Conservation (phyloP, 805 yeast species). For the Saccharomyces jurei region DNA sequence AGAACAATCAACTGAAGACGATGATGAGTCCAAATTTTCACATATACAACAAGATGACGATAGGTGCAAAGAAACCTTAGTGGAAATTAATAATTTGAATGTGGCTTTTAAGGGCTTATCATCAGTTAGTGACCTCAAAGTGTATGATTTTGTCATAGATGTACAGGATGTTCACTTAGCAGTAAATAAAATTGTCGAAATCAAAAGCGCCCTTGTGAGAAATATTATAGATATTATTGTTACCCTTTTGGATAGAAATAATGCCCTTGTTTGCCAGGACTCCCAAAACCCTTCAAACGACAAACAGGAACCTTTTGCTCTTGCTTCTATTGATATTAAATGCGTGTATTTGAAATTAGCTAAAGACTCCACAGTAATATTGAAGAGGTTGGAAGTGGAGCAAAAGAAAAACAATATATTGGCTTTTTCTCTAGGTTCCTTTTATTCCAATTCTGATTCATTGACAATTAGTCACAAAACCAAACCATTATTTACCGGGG, state of each 20-base stretch:
- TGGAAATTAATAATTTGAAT: conserved; percentile 28
- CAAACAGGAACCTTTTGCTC: background rate
- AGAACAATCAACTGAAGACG: conserved; percentile 30
- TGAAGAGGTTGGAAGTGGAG: background rate
- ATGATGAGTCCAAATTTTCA: background rate
- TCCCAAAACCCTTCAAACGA: background rate
- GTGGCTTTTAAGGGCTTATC: conserved; percentile 43
- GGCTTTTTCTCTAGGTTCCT: background rate
- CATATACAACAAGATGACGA: conserved; percentile 24
- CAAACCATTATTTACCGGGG: background rate
- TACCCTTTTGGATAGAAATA: background rate
- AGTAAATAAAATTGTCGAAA: conserved; percentile 6
- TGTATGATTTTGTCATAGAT: conserved; percentile 30
- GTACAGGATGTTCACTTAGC: conserved; percentile 34
- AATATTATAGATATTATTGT: conserved; percentile 1
- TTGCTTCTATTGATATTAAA: background rate
- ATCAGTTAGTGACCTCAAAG: conserved; percentile 25
- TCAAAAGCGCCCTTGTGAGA: conserved; percentile 7
- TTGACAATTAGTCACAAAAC: background rate
- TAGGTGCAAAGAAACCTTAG: conserved; percentile 6
- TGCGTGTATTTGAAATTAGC: background rate
- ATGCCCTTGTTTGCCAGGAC: background rate
- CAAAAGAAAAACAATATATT: background rate
- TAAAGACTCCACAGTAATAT: background rate
- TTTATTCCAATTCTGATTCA: background rate